A percentile compares a stretch with the other conserved stretches of the same genome.
Evolutionary conservation across 768 basidiomycete genomes (phyloP).

Genomic region (Mycena olivaceomarginata): DNA sequence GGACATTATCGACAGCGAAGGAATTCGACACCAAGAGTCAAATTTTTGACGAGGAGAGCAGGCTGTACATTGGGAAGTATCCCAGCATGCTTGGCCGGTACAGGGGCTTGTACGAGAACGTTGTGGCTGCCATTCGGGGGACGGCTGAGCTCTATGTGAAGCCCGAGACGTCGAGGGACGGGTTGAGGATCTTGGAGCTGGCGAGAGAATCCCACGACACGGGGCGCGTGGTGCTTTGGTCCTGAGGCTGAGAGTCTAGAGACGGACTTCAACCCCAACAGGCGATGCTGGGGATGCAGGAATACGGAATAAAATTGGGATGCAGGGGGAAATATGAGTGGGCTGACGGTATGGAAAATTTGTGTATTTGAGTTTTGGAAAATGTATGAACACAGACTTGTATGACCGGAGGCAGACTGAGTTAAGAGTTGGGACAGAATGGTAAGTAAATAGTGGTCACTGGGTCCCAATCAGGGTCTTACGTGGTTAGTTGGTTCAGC

Average conservation of each 20-base stretch:
- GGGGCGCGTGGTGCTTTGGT: conserved; percentile 27
- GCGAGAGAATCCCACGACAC: conserved; percentile 25
- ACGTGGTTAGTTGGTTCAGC: too few relatives aligned
- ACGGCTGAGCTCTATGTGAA: conserved; percentile 30
- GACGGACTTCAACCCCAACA: conserved; percentile 3
- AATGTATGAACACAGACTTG: conserved; percentile 19
- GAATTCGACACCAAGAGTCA: conserved; percentile 22
- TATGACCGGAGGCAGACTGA: conserved; percentile 19
- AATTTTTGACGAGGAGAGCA: conserved; percentile 27
- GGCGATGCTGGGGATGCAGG: conserved; percentile 23
- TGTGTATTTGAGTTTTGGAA: conserved; percentile 25
- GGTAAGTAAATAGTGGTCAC: conserved; percentile 18
- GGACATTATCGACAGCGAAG: conserved; percentile 24
- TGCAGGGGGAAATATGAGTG: conserved; percentile 4
- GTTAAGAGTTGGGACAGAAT: conserved; percentile 18
- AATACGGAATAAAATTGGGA: conserved; percentile 20
- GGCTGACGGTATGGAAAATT: not conserved
- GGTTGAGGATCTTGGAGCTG: conserved; percentile 32
- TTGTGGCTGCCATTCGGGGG: conserved; percentile 30
- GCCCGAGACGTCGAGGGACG: conserved; percentile 32
- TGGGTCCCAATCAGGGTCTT: too few relatives aligned
- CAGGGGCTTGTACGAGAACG: conserved; percentile 30
- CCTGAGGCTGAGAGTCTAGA: conserved; percentile 26
- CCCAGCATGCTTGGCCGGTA: conserved; percentile 31
- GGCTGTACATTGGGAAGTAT: conserved; percentile 30